Evolutionary conservation across 2,329 filamentous ascomycete species (phyloP).

Genomic region (Fusarium sp.): DNA sequence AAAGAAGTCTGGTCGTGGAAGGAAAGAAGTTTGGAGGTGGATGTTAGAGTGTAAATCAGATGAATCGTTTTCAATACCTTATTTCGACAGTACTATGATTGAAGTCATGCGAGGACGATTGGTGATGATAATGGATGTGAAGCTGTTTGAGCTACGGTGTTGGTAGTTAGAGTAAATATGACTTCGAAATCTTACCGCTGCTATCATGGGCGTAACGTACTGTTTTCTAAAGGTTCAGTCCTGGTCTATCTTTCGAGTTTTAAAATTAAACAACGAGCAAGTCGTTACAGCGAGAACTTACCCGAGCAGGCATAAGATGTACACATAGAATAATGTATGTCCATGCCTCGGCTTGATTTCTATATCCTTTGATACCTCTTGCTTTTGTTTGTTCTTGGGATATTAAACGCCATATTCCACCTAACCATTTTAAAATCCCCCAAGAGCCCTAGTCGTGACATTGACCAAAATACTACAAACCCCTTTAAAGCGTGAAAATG

Average conservation of each 20-base stretch:
- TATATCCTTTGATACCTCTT: too few relatives aligned
- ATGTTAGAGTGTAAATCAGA: slow-evolving; percentile 66
- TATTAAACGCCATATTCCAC: too few relatives aligned
- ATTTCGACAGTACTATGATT: slow-evolving; percentile 42
- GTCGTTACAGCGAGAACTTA: background rate
- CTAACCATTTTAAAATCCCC: too few relatives aligned
- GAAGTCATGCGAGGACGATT: slow-evolving; percentile 8
- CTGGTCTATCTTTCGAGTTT: background rate
- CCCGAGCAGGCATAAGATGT: background rate
- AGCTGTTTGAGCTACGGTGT: background rate
- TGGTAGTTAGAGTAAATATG: background rate
- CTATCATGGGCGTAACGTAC: background rate
- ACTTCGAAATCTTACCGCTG: background rate
- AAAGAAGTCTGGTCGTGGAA: slow-evolving; percentile 51
- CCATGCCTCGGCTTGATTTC: too few relatives aligned
- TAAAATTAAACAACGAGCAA: background rate
- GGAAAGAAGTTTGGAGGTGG: slow-evolving; percentile 47
- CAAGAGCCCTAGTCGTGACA: too few relatives aligned
- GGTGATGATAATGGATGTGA: slow-evolving; percentile 16
- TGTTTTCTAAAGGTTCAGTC: background rate
- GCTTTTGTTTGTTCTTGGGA: too few relatives aligned
- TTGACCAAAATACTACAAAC: too few relatives aligned
- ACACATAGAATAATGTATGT: background rate
- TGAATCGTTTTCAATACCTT: slow-evolving; percentile 58
- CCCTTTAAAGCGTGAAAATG: background rate